Conservation (phyloP, 2,329 filamentous ascomycete species). For the Colletotrichum falcatum region DNA sequence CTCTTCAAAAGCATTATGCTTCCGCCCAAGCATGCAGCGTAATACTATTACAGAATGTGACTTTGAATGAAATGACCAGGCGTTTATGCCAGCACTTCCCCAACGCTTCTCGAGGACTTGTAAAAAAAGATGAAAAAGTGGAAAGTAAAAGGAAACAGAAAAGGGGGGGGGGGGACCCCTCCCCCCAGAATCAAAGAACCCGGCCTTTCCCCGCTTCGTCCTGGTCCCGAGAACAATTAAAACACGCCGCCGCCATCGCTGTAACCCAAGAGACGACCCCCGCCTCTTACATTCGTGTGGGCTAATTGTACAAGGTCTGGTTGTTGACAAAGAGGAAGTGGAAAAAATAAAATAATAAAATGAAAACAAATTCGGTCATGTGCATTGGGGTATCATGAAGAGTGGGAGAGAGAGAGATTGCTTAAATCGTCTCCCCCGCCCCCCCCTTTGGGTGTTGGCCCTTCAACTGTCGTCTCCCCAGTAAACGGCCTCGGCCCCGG, state of each 20-base stretch:
- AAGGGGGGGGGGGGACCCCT: neutral
- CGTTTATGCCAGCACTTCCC: constrained; percentile 12
- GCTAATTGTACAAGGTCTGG: constrained; percentile 26
- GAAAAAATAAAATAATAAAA: no score
- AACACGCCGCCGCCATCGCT: neutral
- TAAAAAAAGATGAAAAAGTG: neutral
- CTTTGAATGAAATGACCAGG: constrained; percentile 11
- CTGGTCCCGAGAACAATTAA: constrained; percentile 10
- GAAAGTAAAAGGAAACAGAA: neutral
- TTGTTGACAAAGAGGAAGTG: constrained; percentile 38
- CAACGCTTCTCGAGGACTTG: neutral
- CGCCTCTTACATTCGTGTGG: constrained; percentile 21
- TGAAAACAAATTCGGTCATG: constrained; percentile 20
- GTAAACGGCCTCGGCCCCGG: constrained; percentile 49
- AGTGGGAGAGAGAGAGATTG: constrained; percentile 29
- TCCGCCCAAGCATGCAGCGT: constrained; percentile 17
- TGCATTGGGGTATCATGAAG: constrained; percentile 39
- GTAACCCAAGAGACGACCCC: constrained; percentile 18
- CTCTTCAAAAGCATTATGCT: constrained; percentile 12
- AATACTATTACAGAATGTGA: constrained; percentile 31
- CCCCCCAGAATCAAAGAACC: neutral
- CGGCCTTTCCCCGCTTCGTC: constrained; percentile 27
- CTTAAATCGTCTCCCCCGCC: constrained; percentile 14
- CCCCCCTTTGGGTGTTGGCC: neutral
- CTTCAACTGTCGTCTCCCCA: constrained; percentile 55